Evolutionary conservation across 2,329 filamentous ascomycete species (phyloP), one percentile per base, ranked within the genome.

Genomic region (Plectosphaerella sp.): DNA sequence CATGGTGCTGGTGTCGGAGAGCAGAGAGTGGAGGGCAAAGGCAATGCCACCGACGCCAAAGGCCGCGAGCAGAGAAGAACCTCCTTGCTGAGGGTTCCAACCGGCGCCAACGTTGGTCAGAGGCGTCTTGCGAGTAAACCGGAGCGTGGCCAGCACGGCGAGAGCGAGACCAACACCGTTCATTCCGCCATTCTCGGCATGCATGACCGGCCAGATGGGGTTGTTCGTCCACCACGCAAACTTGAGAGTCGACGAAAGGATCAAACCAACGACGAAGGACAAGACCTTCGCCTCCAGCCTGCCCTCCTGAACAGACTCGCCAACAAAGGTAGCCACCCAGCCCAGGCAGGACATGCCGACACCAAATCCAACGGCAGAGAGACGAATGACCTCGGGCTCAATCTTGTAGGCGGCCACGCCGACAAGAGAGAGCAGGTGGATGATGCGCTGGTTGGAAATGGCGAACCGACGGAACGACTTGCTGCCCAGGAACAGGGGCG

Each of bases 1-100:
- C 91, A 99, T 97, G 50, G 94, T 99, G 74, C 94, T 97, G 0
- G 92, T 96, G 67, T 99, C 94, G 0, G 94, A 97, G 11, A 99
- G 80, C 10, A 99, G 77, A 1, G 92, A 97, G 67, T 97, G 94
- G 64, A 97, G 78, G 5, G 82, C 89, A 63, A 99, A 99, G 64
- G 97, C 79, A 8, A 97, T 70, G 28, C 91, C 93, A 22, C 83
- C 91, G 51, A 97, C 70, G 54, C 94, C 91, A 47, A 94, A 71
- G 10, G 86, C 88, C 28, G 91, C 84, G 43, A 96, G 75, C 7
- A 87, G 59, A 1, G 85, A 79, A 15, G 89, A 92, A 1, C 88
- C 86, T 53, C 77, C 83, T 52, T 83, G 67, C 28, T 64, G 67
- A 22, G 67, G 62, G 12, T 65, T 59, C 2, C 60, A 56, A 11